These are phyloP conservation scores for Flaveria trinervia DNA, from an alignment of 129 eudicot genomes.

Conservation along the genomic window DNA sequence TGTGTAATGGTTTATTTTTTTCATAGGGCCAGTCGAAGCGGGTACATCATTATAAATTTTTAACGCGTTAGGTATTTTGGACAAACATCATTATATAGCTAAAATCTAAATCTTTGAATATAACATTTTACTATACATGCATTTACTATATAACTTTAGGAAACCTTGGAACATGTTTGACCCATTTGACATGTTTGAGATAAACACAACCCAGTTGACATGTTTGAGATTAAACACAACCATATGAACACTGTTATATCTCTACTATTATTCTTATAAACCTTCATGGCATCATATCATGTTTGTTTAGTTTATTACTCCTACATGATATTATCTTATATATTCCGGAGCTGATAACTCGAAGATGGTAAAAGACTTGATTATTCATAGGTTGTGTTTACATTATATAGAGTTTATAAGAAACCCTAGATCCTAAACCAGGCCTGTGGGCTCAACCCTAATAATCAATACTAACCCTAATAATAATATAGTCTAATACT, in stretches of 20 bases:
- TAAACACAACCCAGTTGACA: background rate
- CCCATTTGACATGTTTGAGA: background rate
- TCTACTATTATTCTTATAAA: background rate
- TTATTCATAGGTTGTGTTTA: too few relatives aligned
- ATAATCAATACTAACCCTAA: too few relatives aligned
- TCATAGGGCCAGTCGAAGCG: background rate
- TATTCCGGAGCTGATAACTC: background rate
- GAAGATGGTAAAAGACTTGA: too few relatives aligned
- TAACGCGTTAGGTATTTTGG: background rate
- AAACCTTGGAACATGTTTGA: background rate
- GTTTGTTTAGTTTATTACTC: background rate
- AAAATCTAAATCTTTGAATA: background rate
- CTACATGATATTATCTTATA: background rate
- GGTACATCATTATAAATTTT: background rate
- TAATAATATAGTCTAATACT: too few relatives aligned
- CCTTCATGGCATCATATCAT: conserved; percentile 13
- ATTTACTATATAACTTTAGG: background rate
- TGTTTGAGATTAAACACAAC: background rate
- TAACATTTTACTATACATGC: background rate
- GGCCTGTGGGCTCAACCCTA: too few relatives aligned
- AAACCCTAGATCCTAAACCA: too few relatives aligned
- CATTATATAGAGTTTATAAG: too few relatives aligned
- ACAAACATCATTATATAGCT: background rate
- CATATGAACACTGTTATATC: too few relatives aligned
- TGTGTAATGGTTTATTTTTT: background rate